Percentiles rank a stretch among this genome's conserved stretches.
Conservation (phyloP, 441 rosid genomes). For the Populus hybrid region DNA sequence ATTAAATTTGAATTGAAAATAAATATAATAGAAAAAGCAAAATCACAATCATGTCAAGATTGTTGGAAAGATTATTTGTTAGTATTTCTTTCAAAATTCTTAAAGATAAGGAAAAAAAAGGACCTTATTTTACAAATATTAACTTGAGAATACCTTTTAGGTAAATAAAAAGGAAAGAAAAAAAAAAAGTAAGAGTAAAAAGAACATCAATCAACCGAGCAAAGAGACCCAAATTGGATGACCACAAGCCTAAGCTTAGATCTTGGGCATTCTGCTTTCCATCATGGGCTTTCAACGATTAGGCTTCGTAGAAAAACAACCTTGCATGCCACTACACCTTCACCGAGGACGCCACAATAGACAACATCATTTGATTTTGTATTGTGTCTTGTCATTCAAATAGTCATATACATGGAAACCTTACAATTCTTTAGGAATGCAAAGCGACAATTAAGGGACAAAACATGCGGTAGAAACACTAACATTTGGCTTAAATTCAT, state of each 20-base stretch:
- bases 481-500: no score
- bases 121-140: neutral
- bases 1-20: no score
- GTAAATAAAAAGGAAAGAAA: no score
- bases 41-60: neutral
- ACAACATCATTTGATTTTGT: neutral
- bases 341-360: neutral
- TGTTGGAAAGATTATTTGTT: neutral
- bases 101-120: neutral
- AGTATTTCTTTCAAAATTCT: neutral
- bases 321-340: neutral
- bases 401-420: no score
- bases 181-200: neutral
- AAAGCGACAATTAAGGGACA: no score
- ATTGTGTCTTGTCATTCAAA: no score
- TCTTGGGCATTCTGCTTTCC: neutral
- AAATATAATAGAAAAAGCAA: neutral
- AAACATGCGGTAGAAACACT: no score
- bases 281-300: neutral
- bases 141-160: neutral
- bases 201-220: neutral
- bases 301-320: neutral
- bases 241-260: neutral
- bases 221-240: neutral
- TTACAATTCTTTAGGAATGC: no score